Base-by-base conservation (phyloP, 768 basidiomycete species). In the Tephrocybe sp. region DNA sequence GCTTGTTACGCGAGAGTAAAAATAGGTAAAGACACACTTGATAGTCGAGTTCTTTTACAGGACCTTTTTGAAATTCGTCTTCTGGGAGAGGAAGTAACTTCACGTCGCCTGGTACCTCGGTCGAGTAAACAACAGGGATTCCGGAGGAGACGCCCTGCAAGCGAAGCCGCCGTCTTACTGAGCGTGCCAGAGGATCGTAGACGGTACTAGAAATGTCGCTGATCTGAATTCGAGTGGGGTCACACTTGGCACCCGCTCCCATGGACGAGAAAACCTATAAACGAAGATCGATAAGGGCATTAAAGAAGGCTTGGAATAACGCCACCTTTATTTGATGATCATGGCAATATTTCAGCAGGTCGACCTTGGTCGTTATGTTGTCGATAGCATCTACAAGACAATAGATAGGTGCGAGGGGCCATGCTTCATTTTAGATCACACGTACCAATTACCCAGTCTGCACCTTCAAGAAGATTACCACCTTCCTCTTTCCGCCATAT, bases 361-460 rank as follows among this genome's bases (percentile, higher is more conserved):
- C 94, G 10, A 97, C 92, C 64, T 99, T 98, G 0, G 95, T 95
- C 40, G 88, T 80, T 54, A 98, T 95, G 62, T 99, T 98, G 69
- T 98, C 95, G 51, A 98, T 99, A 4, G 94, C 94, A 66, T 99
- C 95, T 83, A 59, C 4, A 46, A 33, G 46, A 15, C 48, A 45
- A 27, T 47, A 1, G 27, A 11, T 9, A 45, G 19, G 22, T 10
- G 37, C 23, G 40, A 37, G 0, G 36, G 25, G 46, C 27, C 27
- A 29, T n/a, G n/a, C n/a, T 30, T 27, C 41, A 36, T 3, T 42
- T 27, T 5, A 6, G n/a, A 25, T 29, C 13, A 25, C 16, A 58
- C 79, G 49, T 52, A 89, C 89, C 90, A 55, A 99, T 79, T 18
- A 98, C 95, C 91, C 94, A 99, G 60, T 97, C 93, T 1, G 85